Conservation (phyloP, 306 rosid species). For the Fagus sylvatica region DNA sequence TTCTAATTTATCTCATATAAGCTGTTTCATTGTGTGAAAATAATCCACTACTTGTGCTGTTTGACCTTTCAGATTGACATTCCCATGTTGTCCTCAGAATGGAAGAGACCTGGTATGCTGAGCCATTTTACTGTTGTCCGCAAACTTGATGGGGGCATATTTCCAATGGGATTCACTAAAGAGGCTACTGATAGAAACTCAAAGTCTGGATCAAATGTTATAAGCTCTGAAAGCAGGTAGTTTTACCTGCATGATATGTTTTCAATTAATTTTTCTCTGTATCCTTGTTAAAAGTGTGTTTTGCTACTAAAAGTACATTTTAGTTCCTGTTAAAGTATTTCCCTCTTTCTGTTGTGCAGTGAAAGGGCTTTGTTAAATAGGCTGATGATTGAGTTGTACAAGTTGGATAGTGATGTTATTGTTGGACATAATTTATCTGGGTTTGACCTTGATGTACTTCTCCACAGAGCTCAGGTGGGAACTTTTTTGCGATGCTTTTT, state of each 20-base stretch:
- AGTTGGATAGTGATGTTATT: conserved; percentile 86
- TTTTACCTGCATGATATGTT: conserved; percentile 16
- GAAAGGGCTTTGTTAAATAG: conserved; percentile 89
- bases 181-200: conserved; percentile 71
- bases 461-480: conserved; percentile 90
- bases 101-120: conserved; percentile 81
- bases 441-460: conserved; percentile 91
- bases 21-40: conserved; percentile 18
- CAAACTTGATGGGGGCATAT: conserved; percentile 83
- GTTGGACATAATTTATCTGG: conserved; percentile 98
- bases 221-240: conserved; percentile 82
- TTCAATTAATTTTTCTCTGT: conserved; percentile 9
- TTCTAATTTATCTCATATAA: neutral
- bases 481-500: neutral
- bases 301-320: conserved; percentile 17
- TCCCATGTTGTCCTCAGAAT: conserved; percentile 92
- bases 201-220: conserved; percentile 71
- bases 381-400: conserved; percentile 74
- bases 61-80: conserved; percentile 76
- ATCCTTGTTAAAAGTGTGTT: neutral
- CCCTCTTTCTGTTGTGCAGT: conserved; percentile 52
- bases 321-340: conserved; percentile 33
- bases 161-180: conserved; percentile 79
- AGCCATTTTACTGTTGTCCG: conserved; percentile 92
- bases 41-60: conserved; percentile 27